Evolutionary conservation across 768 basidiomycete species (phyloP).

Genomic region (Wakefieldia striispora): DNA sequence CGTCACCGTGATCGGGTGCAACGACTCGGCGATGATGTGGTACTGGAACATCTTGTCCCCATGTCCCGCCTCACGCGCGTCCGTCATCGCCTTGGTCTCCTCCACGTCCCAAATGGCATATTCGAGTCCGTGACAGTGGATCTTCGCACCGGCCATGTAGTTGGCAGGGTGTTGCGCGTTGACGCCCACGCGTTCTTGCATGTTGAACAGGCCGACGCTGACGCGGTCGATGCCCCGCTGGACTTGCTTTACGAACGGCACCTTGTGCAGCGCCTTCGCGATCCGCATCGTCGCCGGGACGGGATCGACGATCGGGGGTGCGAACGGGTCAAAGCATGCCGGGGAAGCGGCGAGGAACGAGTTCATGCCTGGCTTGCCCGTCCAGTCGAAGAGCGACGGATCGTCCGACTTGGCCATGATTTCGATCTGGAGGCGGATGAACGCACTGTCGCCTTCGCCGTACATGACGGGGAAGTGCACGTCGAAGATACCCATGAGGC

Average conservation of each 20-base stretch:
- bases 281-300: constrained; percentile 15
- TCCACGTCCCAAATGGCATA: constrained; percentile 16
- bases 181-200: constrained; percentile 17
- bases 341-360: constrained; percentile 19
- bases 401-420: constrained; percentile 26
- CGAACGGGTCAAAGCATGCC: constrained; percentile 24
- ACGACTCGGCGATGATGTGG: constrained; percentile 13
- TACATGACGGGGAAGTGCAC: constrained; percentile 29
- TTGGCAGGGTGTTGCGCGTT: constrained; percentile 22
- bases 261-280: constrained; percentile 2
- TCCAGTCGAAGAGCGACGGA: constrained; percentile 27
- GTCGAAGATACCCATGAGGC: constrained; percentile 28
- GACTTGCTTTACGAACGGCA: constrained; percentile 10
- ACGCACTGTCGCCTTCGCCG: constrained; percentile 28
- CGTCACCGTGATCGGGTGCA: constrained; percentile 22
- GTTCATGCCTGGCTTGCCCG: constrained; percentile 12
- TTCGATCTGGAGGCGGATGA: constrained; percentile 26
- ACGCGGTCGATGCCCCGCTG: constrained; percentile 14
- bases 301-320: constrained; percentile 11
- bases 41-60: constrained; percentile 10
- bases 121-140: constrained; percentile 23
- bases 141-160: constrained; percentile 17
- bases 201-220: constrained; percentile 17
- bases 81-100: constrained; percentile 13
- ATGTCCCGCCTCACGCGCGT: background rate